Evolutionary conservation across 176 grass and related monocot species (phyloP).

Genomic region (Aegilops speltoides): DNA sequence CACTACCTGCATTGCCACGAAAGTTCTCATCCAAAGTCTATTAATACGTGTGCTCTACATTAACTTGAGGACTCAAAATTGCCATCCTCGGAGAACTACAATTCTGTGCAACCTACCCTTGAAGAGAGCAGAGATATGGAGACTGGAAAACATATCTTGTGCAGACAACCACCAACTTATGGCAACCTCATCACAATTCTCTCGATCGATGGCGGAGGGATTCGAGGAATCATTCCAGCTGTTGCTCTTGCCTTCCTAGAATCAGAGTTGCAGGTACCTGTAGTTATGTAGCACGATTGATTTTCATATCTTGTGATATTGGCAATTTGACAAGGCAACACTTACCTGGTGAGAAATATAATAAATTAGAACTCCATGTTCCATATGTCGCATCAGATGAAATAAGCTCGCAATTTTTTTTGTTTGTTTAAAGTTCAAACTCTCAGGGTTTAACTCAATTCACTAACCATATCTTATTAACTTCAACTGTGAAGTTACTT

Average conservation of each 20-base stretch:
- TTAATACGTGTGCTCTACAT: slow-evolving; percentile 19
- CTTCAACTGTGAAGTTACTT: slow-evolving; percentile 8
- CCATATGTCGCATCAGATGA: neutral
- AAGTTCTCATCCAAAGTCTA: slow-evolving; percentile 26
- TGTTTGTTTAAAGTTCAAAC: slow-evolving; percentile 18
- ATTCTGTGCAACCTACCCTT: neutral
- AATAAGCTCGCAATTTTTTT: neutral
- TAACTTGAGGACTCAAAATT: slow-evolving; percentile 15
- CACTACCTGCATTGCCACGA: slow-evolving; percentile 2
- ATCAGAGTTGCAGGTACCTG: slow-evolving; percentile 75
- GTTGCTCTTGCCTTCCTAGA: slow-evolving; percentile 77
- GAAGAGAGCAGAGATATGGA: slow-evolving; percentile 41
- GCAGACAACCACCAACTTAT: slow-evolving; percentile 79
- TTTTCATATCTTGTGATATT: slow-evolving; percentile 22
- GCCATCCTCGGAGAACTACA: neutral
- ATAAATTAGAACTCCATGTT: slow-evolving; percentile 18
- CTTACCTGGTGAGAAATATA: slow-evolving; percentile 5
- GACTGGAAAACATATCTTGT: slow-evolving; percentile 32
- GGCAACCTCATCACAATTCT: slow-evolving; percentile 79
- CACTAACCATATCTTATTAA: neutral
- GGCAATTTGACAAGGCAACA: slow-evolving; percentile 5
- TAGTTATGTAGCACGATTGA: slow-evolving; percentile 4
- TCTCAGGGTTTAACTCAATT: neutral
- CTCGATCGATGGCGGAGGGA: slow-evolving; percentile 84
- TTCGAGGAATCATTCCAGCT: slow-evolving; percentile 85